phyloP scores from a whole-genome alignment of 2,329 filamentous ascomycete species.

The Fusarium irregulare region DNA sequence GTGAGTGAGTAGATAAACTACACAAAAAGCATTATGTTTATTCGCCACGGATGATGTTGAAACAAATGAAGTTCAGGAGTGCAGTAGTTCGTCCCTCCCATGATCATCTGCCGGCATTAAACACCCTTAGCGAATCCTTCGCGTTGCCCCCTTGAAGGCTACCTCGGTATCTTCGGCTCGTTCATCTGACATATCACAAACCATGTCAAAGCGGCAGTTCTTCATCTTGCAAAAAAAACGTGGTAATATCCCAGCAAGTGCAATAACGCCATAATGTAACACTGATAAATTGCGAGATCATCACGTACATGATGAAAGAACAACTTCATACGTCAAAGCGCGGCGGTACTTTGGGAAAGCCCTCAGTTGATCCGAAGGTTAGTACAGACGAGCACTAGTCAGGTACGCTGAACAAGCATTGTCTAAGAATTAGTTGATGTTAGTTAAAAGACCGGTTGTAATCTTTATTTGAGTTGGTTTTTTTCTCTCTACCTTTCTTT shows the following conservation, averaged over 20 bases:
- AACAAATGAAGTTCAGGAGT: background rate
- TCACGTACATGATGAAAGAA: background rate
- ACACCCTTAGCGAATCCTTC: background rate
- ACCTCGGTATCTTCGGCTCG: background rate
- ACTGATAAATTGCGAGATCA: background rate
- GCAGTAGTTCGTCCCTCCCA: background rate
- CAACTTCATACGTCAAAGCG: background rate
- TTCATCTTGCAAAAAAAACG: background rate
- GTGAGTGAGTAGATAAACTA: background rate
- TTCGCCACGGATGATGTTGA: background rate
- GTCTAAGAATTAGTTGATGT: background rate
- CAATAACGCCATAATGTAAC: background rate
- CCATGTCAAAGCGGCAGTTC: background rate
- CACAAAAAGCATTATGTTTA: background rate
- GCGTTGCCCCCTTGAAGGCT: background rate
- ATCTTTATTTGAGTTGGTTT: no score
- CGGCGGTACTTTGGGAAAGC: background rate
- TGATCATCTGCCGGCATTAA: background rate
- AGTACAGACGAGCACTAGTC: background rate
- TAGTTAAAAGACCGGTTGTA: no score
- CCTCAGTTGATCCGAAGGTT: background rate
- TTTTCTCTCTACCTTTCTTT: no score
- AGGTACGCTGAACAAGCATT: background rate
- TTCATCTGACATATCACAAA: background rate
- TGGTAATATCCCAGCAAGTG: background rate